These are phyloP conservation scores for Platismatia glauca DNA, from an alignment of 495 filamentous ascomycete species.

Conservation along the genomic window DNA sequence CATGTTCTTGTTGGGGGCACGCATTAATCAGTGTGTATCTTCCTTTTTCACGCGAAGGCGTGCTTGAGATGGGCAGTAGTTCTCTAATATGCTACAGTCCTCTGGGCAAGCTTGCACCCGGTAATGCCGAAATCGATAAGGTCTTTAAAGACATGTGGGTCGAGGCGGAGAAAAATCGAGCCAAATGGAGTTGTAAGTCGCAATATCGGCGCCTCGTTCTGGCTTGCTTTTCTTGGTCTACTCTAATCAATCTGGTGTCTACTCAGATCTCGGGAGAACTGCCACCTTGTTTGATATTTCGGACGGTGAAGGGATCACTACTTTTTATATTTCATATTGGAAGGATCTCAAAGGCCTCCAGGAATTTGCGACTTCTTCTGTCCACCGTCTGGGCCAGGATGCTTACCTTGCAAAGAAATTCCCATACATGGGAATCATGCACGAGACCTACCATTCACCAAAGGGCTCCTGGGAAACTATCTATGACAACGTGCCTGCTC, in stretches of 20 bases:
- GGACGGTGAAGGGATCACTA: constrained; percentile 18
- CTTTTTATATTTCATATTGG: constrained; percentile 23
- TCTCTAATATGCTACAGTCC: constrained; percentile 12
- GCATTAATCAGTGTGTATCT: constrained; percentile 21
- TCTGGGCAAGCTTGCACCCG: constrained; percentile 20
- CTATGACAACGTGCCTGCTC: constrained; percentile 18
- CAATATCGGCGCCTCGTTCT: background rate
- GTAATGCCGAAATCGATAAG: constrained; percentile 10
- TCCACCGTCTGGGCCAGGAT: constrained; percentile 13
- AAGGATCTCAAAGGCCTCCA: constrained; percentile 23
- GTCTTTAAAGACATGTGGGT: constrained; percentile 19
- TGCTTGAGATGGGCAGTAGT: background rate
- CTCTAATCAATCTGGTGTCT: background rate
- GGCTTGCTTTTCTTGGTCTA: background rate
- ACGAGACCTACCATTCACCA: constrained; percentile 23
- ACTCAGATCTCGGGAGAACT: constrained; percentile 19
- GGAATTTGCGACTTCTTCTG: constrained; percentile 11
- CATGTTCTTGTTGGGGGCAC: constrained; percentile 21
- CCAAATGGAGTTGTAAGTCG: constrained; percentile 24
- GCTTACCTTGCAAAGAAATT: constrained; percentile 16
- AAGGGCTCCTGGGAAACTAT: constrained; percentile 23
- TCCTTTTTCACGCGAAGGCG: background rate
- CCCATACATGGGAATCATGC: constrained; percentile 23
- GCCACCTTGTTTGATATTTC: constrained; percentile 17
- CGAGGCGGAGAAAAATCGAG: constrained; percentile 22